Conservation (phyloP, 2,329 filamentous ascomycete genomes). For the Arthrobotrys conoides region DNA sequence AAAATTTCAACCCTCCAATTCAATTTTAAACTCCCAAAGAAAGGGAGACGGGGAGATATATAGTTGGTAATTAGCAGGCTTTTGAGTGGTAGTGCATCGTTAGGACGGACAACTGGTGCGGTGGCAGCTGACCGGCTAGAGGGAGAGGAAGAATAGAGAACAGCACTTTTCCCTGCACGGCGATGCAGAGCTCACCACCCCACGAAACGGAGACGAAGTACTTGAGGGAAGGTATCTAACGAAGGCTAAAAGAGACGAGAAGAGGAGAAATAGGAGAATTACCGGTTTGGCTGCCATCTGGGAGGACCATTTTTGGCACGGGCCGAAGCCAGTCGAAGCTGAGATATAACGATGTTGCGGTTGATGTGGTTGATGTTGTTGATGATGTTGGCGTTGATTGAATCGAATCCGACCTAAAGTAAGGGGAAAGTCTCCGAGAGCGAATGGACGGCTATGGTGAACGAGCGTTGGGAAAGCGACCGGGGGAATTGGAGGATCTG, state of each 20-base stretch:
- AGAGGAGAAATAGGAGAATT: not conserved
- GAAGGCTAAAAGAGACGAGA: not conserved
- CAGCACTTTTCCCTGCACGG: conserved; percentile 40
- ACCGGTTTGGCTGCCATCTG: conserved; percentile 29
- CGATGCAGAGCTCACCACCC: conserved; percentile 44
- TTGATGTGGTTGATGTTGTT: conserved; percentile 1
- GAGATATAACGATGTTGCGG: not conserved
- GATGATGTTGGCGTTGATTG: not conserved
- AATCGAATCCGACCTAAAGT: not conserved
- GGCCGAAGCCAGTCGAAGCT: not conserved
- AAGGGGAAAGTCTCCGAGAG: conserved; percentile 25
- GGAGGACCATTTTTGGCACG: conserved; percentile 42
- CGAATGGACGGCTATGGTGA: conserved; percentile 18
- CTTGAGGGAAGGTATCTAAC: not conserved
- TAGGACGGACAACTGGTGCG: not conserved
- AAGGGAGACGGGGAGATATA: conserved; percentile 8
- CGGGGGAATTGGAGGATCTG: not conserved
- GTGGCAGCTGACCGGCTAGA: conserved; percentile 47
- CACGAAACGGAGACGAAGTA: not conserved
- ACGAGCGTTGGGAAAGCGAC: not conserved
- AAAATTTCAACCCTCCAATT: conserved; percentile 9
- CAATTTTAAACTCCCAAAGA: not conserved
- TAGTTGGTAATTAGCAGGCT: not conserved
- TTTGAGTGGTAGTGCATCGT: not conserved
- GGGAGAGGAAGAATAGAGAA: not conserved